Evolutionary conservation across 371 early-diverging fungal species (phyloP), one percentile per base, ranked within the genome.

Genomic region (Saksenaea oblongispora): DNA sequence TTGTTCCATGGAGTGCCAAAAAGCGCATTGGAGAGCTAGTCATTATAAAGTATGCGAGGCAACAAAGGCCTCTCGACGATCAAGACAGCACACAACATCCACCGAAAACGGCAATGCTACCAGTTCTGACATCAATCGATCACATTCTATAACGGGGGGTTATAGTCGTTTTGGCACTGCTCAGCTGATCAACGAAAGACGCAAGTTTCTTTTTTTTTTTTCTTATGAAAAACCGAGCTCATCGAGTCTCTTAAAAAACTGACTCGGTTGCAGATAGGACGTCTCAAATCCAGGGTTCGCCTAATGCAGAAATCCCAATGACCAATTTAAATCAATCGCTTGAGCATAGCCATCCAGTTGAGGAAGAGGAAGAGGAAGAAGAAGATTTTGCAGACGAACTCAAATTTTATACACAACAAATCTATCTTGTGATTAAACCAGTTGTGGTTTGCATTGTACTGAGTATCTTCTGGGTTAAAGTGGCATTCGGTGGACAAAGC

Each of bases 401-500:
- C 55, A 76, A 75, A 58, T 93, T 87, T 70, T 95, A 93, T 73
- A 88, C 89, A 70, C 71, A 84, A 17, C 93, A 95, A 68, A 83
- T 95, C n/a, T 91, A 89, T 73, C 74, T 81, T 39, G 88, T 95
- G 58, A 87, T 93, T 65, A 86, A 89, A 56, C 95, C 95, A 14
- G 93, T 93, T 4, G 79, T 91, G 8, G 60, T 79, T 14, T 93
- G 93, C 66, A 91, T 94, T 55, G 63, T 85, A 11, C 75, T 93
- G 26, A 87, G 90, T 41, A 89, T 94, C 34, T 79, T 93, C 34
- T 94, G 95, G 95, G 91, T 93, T 59, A 94, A 94, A 66, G 78
- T 93, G n/a, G 64, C 75, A 2, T 82, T 84, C 80, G 60, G 70
- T 74, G 77, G 74, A 31, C 62, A 70, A 35, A 84, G 84, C 64